A percentile compares a stretch with the other conserved stretches of the same genome.
Conservation (phyloP, 2,329 filamentous ascomycete species). For the Fusarium marasasianum region DNA sequence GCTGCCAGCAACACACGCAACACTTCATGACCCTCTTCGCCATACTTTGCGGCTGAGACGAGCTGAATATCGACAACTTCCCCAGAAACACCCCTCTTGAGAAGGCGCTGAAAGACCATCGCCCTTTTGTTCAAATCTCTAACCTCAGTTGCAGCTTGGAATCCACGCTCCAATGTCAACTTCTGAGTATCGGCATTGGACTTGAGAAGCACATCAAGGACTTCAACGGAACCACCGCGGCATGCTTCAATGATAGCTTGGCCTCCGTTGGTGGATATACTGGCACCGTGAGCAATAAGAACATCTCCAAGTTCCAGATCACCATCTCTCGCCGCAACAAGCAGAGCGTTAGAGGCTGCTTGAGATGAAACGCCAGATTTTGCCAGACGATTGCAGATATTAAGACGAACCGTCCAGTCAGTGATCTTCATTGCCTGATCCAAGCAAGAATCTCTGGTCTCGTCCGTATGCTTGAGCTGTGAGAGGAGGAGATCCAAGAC, state of each 20-base stretch:
- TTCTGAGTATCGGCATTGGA: conserved; percentile 52
- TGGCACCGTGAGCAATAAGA: conserved; percentile 62
- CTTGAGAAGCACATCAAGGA: conserved; percentile 61
- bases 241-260: conserved; percentile 65
- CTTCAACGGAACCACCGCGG: conserved; percentile 58
- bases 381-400: conserved; percentile 58
- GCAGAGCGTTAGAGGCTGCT: conserved; percentile 59
- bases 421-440: conserved; percentile 54
- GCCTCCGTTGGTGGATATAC: conserved; percentile 60
- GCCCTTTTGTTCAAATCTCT: conserved; percentile 59
- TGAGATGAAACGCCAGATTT: conserved; percentile 56
- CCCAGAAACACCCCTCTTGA: conserved; percentile 60
- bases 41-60: conserved; percentile 61
- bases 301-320: conserved; percentile 62
- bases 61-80: conserved; percentile 64
- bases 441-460: conserved; percentile 54
- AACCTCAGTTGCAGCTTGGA: conserved; percentile 65
- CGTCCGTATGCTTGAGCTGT: conserved; percentile 47
- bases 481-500: conserved; percentile 58
- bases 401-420: conserved; percentile 52
- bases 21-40: conserved; percentile 58
- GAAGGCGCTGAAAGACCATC: conserved; percentile 60
- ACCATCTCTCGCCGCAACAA: conserved; percentile 62
- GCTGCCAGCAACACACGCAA: conserved; percentile 60
- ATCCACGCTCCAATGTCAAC: conserved; percentile 58